Evolutionary conservation across 352 stramenopile species (phyloP).

Genomic region (Plasmopara halstedii): DNA sequence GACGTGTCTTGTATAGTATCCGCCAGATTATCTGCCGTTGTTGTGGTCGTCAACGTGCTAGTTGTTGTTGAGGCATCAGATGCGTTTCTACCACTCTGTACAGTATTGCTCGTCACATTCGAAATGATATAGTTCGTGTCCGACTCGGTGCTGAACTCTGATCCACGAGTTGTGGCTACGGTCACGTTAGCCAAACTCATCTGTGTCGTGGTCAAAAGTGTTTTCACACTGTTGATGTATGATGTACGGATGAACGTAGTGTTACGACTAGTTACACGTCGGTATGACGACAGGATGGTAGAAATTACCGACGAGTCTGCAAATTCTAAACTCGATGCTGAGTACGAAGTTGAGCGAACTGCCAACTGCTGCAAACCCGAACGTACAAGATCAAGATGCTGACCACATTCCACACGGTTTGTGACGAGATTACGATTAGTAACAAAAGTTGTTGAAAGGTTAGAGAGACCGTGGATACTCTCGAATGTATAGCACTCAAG

Average conservation of each 20-base stretch:
- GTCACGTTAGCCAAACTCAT: constrained; percentile 21
- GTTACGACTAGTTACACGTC: constrained; percentile 24
- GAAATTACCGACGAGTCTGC: constrained; percentile 35
- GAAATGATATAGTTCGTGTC: constrained; percentile 26
- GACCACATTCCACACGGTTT: constrained; percentile 34
- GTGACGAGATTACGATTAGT: constrained; percentile 47
- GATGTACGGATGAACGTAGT: constrained; percentile 28
- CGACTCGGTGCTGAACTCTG: constrained; percentile 15
- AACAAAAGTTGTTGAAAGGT: constrained; percentile 44
- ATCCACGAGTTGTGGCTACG: constrained; percentile 16
- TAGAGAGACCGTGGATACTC: constrained; percentile 37
- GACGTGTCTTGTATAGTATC: constrained; percentile 22
- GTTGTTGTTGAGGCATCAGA: not conserved
- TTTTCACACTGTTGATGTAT: constrained; percentile 29
- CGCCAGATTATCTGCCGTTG: constrained; percentile 15
- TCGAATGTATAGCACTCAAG: constrained; percentile 57
- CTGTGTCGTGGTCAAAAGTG: constrained; percentile 20
- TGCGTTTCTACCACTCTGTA: constrained; percentile 11
- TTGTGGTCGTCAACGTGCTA: constrained; percentile 15
- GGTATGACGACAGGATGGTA: constrained; percentile 31
- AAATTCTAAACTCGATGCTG: constrained; percentile 36
- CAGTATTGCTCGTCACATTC: constrained; percentile 21
- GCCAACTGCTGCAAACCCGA: constrained; percentile 39
- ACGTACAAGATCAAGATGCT: constrained; percentile 42
- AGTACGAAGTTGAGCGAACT: constrained; percentile 33